Evolutionary conservation across 495 filamentous ascomycete species (phyloP).

Genomic region (Xylaria venustula): DNA sequence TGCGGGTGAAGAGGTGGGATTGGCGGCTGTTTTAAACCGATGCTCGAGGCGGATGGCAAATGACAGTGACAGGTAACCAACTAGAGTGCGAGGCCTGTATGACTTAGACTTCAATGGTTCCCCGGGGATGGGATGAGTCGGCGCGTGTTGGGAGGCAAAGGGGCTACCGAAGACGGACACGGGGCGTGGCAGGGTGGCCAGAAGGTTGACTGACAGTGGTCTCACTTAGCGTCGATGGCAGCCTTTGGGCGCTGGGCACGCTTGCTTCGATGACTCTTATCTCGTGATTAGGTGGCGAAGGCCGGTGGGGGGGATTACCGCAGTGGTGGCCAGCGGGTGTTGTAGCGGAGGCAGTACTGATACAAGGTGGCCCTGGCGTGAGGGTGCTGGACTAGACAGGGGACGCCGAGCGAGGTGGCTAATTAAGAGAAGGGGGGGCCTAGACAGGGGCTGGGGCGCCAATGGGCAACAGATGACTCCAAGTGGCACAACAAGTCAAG

Average conservation of each 20-base stretch:
- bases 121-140: slow-evolving; percentile 12
- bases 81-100: background rate
- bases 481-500: slow-evolving; percentile 30
- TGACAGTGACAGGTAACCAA: slow-evolving; percentile 11
- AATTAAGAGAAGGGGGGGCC: slow-evolving; percentile 11
- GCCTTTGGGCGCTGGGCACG: slow-evolving; percentile 33
- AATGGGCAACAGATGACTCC: slow-evolving; percentile 37
- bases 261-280: slow-evolving; percentile 48
- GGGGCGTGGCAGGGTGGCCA: slow-evolving; percentile 28
- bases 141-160: slow-evolving; percentile 13
- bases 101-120: slow-evolving; percentile 7
- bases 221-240: slow-evolving; percentile 30
- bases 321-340: slow-evolving; percentile 38
- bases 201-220: slow-evolving; percentile 26
- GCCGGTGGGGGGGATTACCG: slow-evolving; percentile 43
- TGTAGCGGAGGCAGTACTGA: slow-evolving; percentile 6
- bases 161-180: slow-evolving; percentile 28
- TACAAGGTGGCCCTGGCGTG: slow-evolving; percentile 14
- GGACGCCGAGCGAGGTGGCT: slow-evolving; percentile 13
- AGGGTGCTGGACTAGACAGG: slow-evolving; percentile 1
- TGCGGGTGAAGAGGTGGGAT: slow-evolving; percentile 19
- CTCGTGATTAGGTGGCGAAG: slow-evolving; percentile 34
- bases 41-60: slow-evolving; percentile 12
- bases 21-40: slow-evolving; percentile 15
- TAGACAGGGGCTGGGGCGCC: slow-evolving; percentile 11